Evolutionary conservation across 805 yeast genomes (phyloP).

Genomic region (Metschnikowia santaceciliae): DNA sequence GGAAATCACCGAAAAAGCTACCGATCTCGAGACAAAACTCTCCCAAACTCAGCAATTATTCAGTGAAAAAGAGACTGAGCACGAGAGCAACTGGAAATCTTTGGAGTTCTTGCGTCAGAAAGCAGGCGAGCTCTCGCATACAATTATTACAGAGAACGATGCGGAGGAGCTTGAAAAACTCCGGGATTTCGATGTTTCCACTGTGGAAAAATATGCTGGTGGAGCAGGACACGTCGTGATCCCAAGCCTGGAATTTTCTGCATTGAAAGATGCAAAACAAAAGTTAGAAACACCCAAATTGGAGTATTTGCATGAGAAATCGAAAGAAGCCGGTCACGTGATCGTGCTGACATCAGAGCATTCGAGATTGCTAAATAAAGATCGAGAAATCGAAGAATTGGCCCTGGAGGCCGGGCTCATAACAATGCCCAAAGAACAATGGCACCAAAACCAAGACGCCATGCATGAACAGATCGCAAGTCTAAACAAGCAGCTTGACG

Average conservation of each 20-base stretch:
- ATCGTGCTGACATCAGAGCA: slow-evolving; percentile 1
- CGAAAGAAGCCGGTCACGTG: slow-evolving; percentile 3
- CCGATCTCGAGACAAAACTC: neutral
- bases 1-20: neutral
- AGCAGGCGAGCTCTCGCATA: slow-evolving; percentile 2
- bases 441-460: slow-evolving; percentile 4
- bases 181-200: slow-evolving; percentile 12
- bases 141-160: slow-evolving; percentile 6
- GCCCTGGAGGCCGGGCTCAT: slow-evolving; percentile 9
- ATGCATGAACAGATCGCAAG: slow-evolving; percentile 3
- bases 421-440: slow-evolving; percentile 2
- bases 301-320: slow-evolving; percentile 6
- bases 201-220: slow-evolving; percentile 10
- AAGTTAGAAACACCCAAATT: slow-evolving; percentile 3
- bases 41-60: neutral
- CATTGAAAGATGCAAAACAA: slow-evolving; percentile 5
- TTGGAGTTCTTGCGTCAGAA: slow-evolving; percentile 11
- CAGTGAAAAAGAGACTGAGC: slow-evolving; percentile 1
- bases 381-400: slow-evolving; percentile 6
- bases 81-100: slow-evolving; percentile 3
- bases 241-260: slow-evolving; percentile 4
- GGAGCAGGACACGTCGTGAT: slow-evolving; percentile 14
- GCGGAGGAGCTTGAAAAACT: slow-evolving; percentile 1
- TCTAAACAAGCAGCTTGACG: neutral
- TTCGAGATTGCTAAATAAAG: neutral